phyloP scores from a whole-genome alignment of 495 filamentous ascomycete genomes.

The Aspergillus homomorphus region DNA sequence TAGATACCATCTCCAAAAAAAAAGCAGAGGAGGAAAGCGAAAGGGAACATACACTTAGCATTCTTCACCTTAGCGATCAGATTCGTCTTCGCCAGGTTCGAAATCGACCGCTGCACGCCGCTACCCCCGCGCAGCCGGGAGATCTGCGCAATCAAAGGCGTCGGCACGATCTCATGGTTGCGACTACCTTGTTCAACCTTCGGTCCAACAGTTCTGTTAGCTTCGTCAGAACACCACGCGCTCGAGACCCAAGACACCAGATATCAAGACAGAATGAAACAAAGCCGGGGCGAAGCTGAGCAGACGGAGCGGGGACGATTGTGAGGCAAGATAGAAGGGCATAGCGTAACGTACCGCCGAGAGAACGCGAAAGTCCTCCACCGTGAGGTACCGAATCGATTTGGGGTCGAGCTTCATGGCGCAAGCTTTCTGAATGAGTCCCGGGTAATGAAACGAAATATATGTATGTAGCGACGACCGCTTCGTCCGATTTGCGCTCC shows the following conservation, averaged over 20 bases:
- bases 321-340: too few species aligned
- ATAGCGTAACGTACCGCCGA: conserved; percentile 63
- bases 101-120: conserved; percentile 84
- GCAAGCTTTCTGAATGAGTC: not conserved
- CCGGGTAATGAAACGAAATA: not conserved
- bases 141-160: conserved; percentile 78
- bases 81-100: conserved; percentile 84
- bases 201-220: conserved; percentile 27
- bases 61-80: conserved; percentile 92
- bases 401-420: conserved; percentile 91
- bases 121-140: conserved; percentile 77
- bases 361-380: conserved; percentile 93
- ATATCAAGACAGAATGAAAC: not conserved
- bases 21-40: too few species aligned
- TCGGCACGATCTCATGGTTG: conserved; percentile 96
- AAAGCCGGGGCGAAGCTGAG: too few species aligned
- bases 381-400: conserved; percentile 82
- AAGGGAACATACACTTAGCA: conserved; percentile 72
- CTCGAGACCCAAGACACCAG: conserved; percentile 15
- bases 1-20: too few species aligned
- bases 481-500: not conserved
- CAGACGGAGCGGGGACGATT: too few species aligned
- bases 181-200: conserved; percentile 90
- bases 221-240: conserved; percentile 18
- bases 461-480: not conserved